These are phyloP conservation scores for Monilinia laxa DNA, from an alignment of 2,329 filamentous ascomycete species.

Conservation along the genomic window DNA sequence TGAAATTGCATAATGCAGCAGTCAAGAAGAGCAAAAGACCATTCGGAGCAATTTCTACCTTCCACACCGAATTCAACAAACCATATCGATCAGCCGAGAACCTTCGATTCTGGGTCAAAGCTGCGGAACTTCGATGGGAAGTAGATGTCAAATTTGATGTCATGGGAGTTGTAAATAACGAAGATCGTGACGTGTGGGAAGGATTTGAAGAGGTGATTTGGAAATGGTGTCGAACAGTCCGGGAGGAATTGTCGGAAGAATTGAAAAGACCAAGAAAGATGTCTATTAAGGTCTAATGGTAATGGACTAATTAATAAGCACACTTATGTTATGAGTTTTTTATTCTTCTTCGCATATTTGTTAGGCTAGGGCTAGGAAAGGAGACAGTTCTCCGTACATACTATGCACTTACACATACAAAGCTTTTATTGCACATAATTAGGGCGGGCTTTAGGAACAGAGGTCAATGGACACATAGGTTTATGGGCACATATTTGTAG, in stretches of 20 bases:
- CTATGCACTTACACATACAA: neutral
- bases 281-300: constrained; percentile 23
- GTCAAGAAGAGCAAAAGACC: constrained; percentile 81
- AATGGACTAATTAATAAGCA: constrained; percentile 8
- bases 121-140: constrained; percentile 92
- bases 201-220: constrained; percentile 81
- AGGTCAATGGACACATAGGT: constrained; percentile 11
- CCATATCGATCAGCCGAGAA: constrained; percentile 94
- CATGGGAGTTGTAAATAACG: constrained; percentile 79
- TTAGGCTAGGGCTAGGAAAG: neutral
- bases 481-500: constrained; percentile 17
- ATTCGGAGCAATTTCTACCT: constrained; percentile 85
- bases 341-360: neutral
- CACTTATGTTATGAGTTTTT: constrained; percentile 14
- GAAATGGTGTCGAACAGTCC: constrained; percentile 78
- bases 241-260: constrained; percentile 79
- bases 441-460: constrained; percentile 6
- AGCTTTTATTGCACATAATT: constrained; percentile 18
- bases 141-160: constrained; percentile 79
- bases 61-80: constrained; percentile 90
- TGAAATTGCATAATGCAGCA: constrained; percentile 85
- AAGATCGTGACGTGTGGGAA: constrained; percentile 66
- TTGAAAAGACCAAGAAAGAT: constrained; percentile 39
- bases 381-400: neutral
- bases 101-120: constrained; percentile 93